Evolutionary conservation across 305 asterid genomes (phyloP).

Genomic region (Petunia hybrid): DNA sequence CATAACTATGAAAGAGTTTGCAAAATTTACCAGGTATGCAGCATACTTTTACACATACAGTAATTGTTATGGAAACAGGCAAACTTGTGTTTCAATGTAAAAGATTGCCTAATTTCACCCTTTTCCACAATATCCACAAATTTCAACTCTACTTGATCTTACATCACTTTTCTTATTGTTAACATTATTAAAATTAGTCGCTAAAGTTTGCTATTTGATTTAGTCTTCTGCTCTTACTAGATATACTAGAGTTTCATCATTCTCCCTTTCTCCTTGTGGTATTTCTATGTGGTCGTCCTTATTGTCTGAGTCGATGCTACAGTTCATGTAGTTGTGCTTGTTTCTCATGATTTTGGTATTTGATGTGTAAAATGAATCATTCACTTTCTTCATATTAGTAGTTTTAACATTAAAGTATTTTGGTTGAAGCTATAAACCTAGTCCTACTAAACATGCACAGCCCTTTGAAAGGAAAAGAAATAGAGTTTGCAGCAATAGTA

Average conservation of each 20-base stretch:
- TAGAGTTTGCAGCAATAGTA: background rate
- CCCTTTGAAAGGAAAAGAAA: background rate
- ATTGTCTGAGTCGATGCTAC: no score
- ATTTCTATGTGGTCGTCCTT: no score
- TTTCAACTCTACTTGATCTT: background rate
- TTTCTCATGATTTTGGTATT: no score
- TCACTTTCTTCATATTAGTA: no score
- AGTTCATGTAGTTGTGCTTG: no score
- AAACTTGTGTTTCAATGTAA: background rate
- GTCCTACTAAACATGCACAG: background rate
- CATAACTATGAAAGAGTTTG: conserved; percentile 63
- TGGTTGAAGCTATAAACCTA: background rate
- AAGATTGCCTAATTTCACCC: background rate
- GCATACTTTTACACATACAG: background rate
- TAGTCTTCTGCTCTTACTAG: no score
- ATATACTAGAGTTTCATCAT: no score
- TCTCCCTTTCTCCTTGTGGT: no score
- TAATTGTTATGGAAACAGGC: background rate
- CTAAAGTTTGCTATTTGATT: no score
- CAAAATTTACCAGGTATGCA: conserved; percentile 60
- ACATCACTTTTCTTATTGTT: no score
- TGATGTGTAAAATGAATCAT: background rate
- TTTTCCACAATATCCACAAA: background rate
- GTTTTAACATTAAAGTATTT: background rate
- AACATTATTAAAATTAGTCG: no score